Conservation (phyloP, 2,329 filamentous ascomycete genomes). For the Alternaria burnsii region DNA sequence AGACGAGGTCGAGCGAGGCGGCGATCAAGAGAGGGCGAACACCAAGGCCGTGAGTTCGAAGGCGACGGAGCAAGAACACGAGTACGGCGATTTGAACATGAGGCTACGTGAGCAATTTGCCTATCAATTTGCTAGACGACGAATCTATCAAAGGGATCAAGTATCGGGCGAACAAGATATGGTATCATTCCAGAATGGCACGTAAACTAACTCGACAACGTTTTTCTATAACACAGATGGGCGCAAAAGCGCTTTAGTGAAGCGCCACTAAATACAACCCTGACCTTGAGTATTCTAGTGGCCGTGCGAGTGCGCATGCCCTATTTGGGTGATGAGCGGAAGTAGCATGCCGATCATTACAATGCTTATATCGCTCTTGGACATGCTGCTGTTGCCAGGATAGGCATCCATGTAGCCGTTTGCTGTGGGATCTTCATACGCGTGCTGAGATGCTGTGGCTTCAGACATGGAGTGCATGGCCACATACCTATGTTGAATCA, state of each 20-base stretch:
- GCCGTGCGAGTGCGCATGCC: slow-evolving; percentile 68
- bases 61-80: neutral
- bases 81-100: neutral
- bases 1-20: neutral
- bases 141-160: neutral
- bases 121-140: too few species aligned
- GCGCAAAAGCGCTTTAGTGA: neutral
- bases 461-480: slow-evolving; percentile 99
- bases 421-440: slow-evolving; percentile 48
- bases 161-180: neutral
- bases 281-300: slow-evolving; percentile 3
- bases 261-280: slow-evolving; percentile 23
- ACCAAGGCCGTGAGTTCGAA: neutral
- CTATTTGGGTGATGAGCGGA: slow-evolving; percentile 79
- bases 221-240: neutral
- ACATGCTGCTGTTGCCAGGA: slow-evolving; percentile 59
- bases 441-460: slow-evolving; percentile 53
- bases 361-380: slow-evolving; percentile 62
- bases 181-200: slow-evolving; percentile 19
- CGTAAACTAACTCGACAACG: neutral
- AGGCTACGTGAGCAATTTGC: neutral
- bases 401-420: slow-evolving; percentile 65
- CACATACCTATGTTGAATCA: slow-evolving; percentile 73
- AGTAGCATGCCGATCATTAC: slow-evolving; percentile 80
- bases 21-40: neutral